These are phyloP conservation scores for Chenopodium quinoa DNA, from an alignment of 148 eudicot genomes.

Conservation along the genomic window DNA sequence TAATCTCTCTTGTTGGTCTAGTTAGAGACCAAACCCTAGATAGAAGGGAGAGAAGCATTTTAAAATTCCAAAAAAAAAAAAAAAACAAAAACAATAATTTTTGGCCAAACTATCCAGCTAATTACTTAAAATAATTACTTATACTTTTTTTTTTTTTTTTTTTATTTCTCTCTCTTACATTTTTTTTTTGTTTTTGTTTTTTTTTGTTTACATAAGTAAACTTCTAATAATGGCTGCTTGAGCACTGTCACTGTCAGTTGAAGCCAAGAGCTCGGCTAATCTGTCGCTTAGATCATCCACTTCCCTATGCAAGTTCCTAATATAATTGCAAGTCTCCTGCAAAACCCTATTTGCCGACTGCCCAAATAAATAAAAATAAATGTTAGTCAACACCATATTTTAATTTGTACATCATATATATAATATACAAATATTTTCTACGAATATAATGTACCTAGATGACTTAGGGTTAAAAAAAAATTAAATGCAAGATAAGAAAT, in stretches of 20 bases:
- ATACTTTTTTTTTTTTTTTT: not conserved
- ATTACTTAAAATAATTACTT: slow-evolving; percentile 9
- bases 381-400: not conserved
- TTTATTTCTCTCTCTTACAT: slow-evolving; percentile 2
- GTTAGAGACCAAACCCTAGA: slow-evolving; percentile 34
- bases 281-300: slow-evolving; percentile 84
- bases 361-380: not conserved
- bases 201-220: slow-evolving; percentile 53
- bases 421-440: not conserved
- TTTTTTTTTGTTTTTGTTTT: not conserved
- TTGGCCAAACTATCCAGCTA: slow-evolving; percentile 19
- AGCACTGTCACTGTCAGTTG: slow-evolving; percentile 81
- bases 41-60: slow-evolving; percentile 30
- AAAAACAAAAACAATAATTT: slow-evolving; percentile 6
- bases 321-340: slow-evolving; percentile 90
- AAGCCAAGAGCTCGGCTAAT: slow-evolving; percentile 67
- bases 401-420: not conserved
- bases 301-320: slow-evolving; percentile 74
- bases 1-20: slow-evolving; percentile 26
- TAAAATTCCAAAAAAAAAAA: not conserved
- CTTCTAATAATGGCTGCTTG: slow-evolving; percentile 86
- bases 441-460: not conserved
- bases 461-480: not conserved
- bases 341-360: slow-evolving; percentile 83
- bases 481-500: not conserved